phyloP scores from a whole-genome alignment of 2,329 filamentous ascomycete species.

The Chaetomium sp. region DNA sequence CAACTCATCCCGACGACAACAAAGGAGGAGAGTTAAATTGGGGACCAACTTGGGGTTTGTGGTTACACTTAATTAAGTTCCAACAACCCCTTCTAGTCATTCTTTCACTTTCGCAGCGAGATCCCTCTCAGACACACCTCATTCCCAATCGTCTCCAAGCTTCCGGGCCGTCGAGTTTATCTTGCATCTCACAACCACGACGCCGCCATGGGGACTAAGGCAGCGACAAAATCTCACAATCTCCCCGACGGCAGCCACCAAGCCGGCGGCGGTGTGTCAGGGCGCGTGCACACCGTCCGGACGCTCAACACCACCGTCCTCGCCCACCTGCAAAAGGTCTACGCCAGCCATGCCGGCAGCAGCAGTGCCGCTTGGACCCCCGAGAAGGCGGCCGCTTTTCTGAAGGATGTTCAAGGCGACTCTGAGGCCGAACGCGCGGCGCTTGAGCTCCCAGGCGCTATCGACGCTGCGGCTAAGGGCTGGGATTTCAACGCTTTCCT shows the following conservation, averaged over 20 bases:
- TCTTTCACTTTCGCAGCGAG: too few species aligned
- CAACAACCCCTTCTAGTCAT: too few species aligned
- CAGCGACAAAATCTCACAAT: background rate
- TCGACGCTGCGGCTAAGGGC: conserved; percentile 19
- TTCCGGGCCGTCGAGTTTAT: too few species aligned
- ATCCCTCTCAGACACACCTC: too few species aligned
- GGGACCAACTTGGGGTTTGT: too few species aligned
- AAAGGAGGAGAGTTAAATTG: too few species aligned
- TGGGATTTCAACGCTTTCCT: conserved; percentile 46
- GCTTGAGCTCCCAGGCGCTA: conserved; percentile 10
- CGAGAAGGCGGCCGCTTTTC: conserved; percentile 40
- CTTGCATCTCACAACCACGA: too few species aligned
- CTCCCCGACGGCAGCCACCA: conserved; percentile 32
- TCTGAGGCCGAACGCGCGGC: conserved; percentile 26
- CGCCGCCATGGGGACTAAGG: conserved; percentile 8
- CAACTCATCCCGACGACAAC: too few species aligned
- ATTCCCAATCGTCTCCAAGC: too few species aligned
- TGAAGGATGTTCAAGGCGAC: conserved; percentile 41
- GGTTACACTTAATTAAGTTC: too few species aligned
- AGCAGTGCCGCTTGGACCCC: conserved; percentile 37
- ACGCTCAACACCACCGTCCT: conserved; percentile 36
- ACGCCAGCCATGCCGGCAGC: conserved; percentile 37
- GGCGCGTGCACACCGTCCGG: conserved; percentile 35
- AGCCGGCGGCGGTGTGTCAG: conserved; percentile 43
- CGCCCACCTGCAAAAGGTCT: conserved; percentile 41